Base-by-base conservation (phyloP, 805 yeast genomes). In the Kazachstania kunashirensis region DNA sequence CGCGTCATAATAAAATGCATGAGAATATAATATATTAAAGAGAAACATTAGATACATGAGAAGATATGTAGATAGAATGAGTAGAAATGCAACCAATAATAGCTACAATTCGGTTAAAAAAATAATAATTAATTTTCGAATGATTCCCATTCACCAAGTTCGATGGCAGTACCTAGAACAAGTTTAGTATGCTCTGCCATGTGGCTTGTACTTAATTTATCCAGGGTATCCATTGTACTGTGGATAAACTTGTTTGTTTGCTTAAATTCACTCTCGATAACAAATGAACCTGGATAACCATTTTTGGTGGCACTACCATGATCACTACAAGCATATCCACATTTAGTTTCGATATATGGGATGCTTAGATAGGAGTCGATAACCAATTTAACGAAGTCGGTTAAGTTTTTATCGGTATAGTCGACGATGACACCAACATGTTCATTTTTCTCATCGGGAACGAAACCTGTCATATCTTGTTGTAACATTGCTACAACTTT, bases 301-400 rank as follows among this genome's bases (percentile, higher is more conserved):
- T 72, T 73, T 53, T 80, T 77, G 35, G 76, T 59, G 1, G 95
- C 95, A 33, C 94, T 77, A 5, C 92, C 80, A 58, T 86, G 96
- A 62, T 89, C 97, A 13, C 94, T 80, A 59, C 97, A 88, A 0
- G 94, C 92, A 52, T 86, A 85, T 1, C 95, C 95, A 62, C 96
- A 89, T 39, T 65, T 47, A 10, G 94, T 80, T 49, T 81, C 92
- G 26, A 68, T 73, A 51, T 73, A 80, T 3, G 83, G 79, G 39
- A 86, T 82, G 16, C 61, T 50, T 47, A 85, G 70, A 60, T 85
- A 85, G 8, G 63, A 54, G 16, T 68, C 67, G 34, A 85, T 72
- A 6, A 86, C 59, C 28, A 69, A 45, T 59, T 81, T 75, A 40
- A 84, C 56, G 51, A 78, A 84, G 8, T 68, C 61, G 33, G 76